Evolutionary conservation across 306 rosid genomes (phyloP), one percentile per base, ranked within the genome.

Genomic region (Clitoria ternatea): DNA sequence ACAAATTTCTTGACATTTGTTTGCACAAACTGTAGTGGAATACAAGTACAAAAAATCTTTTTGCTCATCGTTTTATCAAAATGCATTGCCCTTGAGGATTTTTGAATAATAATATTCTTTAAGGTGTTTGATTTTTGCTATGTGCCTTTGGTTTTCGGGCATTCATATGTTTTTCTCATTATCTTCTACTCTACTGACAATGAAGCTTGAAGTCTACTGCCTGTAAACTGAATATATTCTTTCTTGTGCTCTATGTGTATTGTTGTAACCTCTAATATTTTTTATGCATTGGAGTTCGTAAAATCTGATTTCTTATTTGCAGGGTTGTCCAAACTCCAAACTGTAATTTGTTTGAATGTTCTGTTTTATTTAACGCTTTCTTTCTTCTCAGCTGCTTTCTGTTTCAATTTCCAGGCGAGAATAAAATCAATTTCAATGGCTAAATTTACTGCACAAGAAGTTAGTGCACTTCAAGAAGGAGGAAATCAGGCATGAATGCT

Each of bases 21-120:
- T 80, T 94, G 98, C 89, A 90, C 89, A 61, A 87, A 79, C 84
- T 94, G 98, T 76, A 80, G 98, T 72, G 98, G 97, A 77, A 83
- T 94, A 73, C 98, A 94, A 94, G 97, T 85, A 20, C 64, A 80
- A 62, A n/a, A 20, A 53, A 53, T 57, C 48, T 50, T 68, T 63
- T 56, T 30, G 32, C 35, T 53, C 19, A 56, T 2, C 0, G 15
- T 72, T 17, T 49, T 39, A 26, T 53, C 33, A n/a, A 66, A 66
- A 44, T 67, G 42, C 43, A 2, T 39, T 66, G 44, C 62, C 44
- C 52, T 42, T 71, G 42, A 19, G n/a, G 65, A 40, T 75, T 70
- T 75, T 40, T 52, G 23, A 56, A 47, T 40, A 23, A 14, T n/a
- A n/a, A 27, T 69, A 2, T 44, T 59, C 44, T 49, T 14, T 61